Evolutionary conservation across 2,329 filamentous ascomycete species (phyloP).

Genomic region (Zasmidium cellare): DNA sequence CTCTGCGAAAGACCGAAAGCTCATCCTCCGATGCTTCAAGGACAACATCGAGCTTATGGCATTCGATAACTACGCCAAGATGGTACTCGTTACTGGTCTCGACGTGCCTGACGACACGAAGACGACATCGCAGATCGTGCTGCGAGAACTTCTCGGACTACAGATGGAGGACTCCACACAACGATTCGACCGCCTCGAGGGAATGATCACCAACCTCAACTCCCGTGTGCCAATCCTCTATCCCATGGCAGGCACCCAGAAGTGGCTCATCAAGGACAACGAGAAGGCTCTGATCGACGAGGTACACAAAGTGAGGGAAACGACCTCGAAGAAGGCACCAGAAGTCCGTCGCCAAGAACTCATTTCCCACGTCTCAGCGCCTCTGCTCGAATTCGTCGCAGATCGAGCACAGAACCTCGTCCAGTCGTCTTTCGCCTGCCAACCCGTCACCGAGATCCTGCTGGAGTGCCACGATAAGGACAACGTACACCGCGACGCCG

Average conservation of each 20-base stretch:
- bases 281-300: constrained; percentile 71
- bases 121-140: constrained; percentile 78
- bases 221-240: constrained; percentile 72
- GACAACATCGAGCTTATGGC: constrained; percentile 86
- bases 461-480: constrained; percentile 74
- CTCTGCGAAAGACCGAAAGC: constrained; percentile 87
- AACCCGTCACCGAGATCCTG: constrained; percentile 80
- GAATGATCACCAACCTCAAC: constrained; percentile 67
- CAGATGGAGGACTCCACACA: constrained; percentile 49
- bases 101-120: constrained; percentile 96
- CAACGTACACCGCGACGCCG: constrained; percentile 37
- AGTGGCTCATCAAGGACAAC: constrained; percentile 63
- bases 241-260: constrained; percentile 66
- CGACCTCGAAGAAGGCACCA: constrained; percentile 90
- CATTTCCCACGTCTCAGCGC: constrained; percentile 69
- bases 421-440: constrained; percentile 77
- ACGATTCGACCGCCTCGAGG: constrained; percentile 56
- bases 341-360: constrained; percentile 75
- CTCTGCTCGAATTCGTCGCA: constrained; percentile 72
- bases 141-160: constrained; percentile 78
- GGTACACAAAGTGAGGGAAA: constrained; percentile 74
- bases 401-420: constrained; percentile 68
- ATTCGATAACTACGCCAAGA: constrained; percentile 73
- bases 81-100: constrained; percentile 79
- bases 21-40: constrained; percentile 84